Percentiles rank a stretch among this genome's conserved stretches.
These are phyloP conservation scores for Arctostaphylos glauca DNA, from an alignment of 148 eudicot species.

Conservation along the genomic window DNA sequence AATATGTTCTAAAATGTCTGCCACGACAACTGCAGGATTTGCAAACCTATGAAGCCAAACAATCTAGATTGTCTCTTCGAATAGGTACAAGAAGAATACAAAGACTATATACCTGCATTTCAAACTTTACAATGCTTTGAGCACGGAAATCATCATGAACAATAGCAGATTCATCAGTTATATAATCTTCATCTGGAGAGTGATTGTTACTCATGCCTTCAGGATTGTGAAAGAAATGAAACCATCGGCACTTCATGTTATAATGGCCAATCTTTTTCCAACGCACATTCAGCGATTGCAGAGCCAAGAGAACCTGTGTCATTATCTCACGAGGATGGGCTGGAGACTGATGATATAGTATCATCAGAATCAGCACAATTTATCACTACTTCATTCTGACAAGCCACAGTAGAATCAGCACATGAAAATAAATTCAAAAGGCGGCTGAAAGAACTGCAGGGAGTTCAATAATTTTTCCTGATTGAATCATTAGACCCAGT, in stretches of 20 bases:
- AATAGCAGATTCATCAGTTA: conserved; percentile 21
- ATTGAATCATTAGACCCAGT: neutral
- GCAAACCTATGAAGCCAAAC: conserved; percentile 2
- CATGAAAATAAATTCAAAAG: neutral
- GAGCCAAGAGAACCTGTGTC: conserved; percentile 45
- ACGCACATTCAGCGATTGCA: conserved; percentile 45
- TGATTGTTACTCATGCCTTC: conserved; percentile 26
- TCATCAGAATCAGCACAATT: neutral
- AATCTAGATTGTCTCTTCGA: neutral
- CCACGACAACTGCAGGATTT: neutral
- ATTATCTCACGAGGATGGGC: conserved; percentile 58
- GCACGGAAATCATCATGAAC: conserved; percentile 17
- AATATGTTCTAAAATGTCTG: neutral
- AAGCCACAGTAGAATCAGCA: neutral
- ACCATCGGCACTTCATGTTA: conserved; percentile 55
- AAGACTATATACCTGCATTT: conserved; percentile 36
- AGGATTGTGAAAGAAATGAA: conserved; percentile 23
- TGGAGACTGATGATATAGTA: conserved; percentile 33
- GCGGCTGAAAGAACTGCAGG: neutral
- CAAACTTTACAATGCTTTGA: conserved; percentile 37
- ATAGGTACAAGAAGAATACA: neutral
- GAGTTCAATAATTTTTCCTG: neutral
- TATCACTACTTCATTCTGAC: too few species aligned
- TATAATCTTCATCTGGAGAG: conserved; percentile 21
- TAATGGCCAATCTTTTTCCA: conserved; percentile 58